Conservation (phyloP, 306 rosid species). For the Sphenostylis stenocarpa region DNA sequence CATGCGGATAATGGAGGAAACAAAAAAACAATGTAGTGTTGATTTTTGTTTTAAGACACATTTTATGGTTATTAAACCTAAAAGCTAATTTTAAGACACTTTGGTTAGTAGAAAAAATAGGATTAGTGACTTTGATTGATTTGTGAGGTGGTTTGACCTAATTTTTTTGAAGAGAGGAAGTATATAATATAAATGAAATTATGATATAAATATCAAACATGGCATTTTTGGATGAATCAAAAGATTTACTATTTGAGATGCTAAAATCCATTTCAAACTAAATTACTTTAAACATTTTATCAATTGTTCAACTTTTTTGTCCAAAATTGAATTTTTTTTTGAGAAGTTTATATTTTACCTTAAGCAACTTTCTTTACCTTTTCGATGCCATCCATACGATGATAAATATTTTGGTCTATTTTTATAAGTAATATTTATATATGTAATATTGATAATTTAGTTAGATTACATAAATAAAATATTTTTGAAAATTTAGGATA, state of each 20-base stretch:
- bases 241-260: neutral
- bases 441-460: too few species aligned
- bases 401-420: too few species aligned
- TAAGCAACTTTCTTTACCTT: neutral
- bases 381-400: too few species aligned
- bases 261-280: neutral
- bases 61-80: neutral
- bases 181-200: neutral
- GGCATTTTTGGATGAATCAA: neutral
- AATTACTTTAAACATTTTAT: neutral
- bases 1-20: neutral
- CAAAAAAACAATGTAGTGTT: too few species aligned
- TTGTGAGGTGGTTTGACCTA: too few species aligned
- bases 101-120: too few species aligned
- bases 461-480: too few species aligned
- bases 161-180: neutral
- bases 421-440: too few species aligned
- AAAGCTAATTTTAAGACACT: too few species aligned
- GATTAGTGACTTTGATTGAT: too few species aligned
- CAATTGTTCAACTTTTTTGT: too few species aligned
- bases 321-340: neutral
- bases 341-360: neutral
- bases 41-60: neutral
- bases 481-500: too few species aligned
- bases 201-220: neutral